A percentile compares a stretch with the other conserved stretches of the same genome.
Evolutionary conservation across 2,329 filamentous ascomycete species (phyloP).

Genomic region (Diaporthe sp.): DNA sequence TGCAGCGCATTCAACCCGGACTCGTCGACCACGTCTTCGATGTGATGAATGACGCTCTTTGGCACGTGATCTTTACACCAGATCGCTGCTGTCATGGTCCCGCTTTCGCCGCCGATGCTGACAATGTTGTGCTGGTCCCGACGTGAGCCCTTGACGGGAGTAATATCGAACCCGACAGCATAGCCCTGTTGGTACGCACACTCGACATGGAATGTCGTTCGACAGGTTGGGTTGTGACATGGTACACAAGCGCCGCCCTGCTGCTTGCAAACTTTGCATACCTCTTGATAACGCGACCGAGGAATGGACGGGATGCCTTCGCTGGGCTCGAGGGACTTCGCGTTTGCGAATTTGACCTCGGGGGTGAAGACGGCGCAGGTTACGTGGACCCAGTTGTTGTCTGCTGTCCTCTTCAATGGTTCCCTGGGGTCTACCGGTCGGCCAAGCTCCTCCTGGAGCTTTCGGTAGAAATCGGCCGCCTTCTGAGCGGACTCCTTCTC

Average conservation of each 20-base stretch:
- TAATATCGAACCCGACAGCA: conserved; percentile 89
- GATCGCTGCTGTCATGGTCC: conserved; percentile 85
- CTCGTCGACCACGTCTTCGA: conserved; percentile 81
- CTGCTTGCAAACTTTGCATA: conserved; percentile 87
- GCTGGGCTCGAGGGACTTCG: conserved; percentile 84
- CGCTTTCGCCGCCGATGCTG: conserved; percentile 83
- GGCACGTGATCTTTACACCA: conserved; percentile 94
- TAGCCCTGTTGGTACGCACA: conserved; percentile 90
- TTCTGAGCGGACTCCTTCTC: conserved; percentile 88
- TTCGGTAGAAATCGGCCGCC: conserved; percentile 84
- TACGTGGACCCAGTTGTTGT: conserved; percentile 99
- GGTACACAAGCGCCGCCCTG: conserved; percentile 83
- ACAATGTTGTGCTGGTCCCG: conserved; percentile 86
- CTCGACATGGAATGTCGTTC: conserved; percentile 82
- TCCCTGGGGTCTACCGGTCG: conserved; percentile 89
- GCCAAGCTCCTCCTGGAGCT: conserved; percentile 86
- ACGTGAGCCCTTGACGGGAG: conserved; percentile 89
- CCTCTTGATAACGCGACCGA: conserved; percentile 78
- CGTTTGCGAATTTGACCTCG: conserved; percentile 92
- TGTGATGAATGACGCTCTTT: conserved; percentile 81
- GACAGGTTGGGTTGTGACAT: conserved; percentile 78
- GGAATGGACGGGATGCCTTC: conserved; percentile 92
- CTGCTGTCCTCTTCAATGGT: conserved; percentile 91
- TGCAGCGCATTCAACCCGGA: conserved; percentile 85
- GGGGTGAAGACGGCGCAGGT: conserved; percentile 92